Evolutionary conservation across 176 grass and related monocot genomes (phyloP).

Genomic region (Dendrocalamus sinicus): DNA sequence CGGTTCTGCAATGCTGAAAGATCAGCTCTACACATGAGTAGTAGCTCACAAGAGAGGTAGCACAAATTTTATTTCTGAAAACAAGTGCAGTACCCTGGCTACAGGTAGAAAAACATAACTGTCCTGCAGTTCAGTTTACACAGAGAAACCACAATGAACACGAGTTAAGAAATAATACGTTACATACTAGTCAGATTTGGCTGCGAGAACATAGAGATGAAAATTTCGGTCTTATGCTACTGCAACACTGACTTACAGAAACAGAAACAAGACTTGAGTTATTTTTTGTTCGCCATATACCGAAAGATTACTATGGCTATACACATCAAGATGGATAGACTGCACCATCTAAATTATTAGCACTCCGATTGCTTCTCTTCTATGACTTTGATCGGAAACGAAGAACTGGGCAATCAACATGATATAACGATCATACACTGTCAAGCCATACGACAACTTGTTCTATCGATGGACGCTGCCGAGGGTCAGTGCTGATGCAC

Average conservation of each 20-base stretch:
- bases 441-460: conserved; percentile 81
- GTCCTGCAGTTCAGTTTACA: not conserved
- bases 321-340: conserved; percentile 22
- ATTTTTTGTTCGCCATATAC: conserved; percentile 25
- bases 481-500: conserved; percentile 71
- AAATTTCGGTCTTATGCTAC: not conserved
- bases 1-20: too few species aligned
- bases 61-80: not conserved
- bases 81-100: not conserved
- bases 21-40: too few species aligned
- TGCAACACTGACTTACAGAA: conserved; percentile 8
- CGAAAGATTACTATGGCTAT: not conserved
- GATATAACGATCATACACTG: conserved; percentile 36
- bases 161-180: not conserved
- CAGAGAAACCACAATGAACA: not conserved
- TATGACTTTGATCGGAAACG: not conserved
- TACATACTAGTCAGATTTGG: not conserved
- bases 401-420: conserved; percentile 4
- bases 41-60: not conserved
- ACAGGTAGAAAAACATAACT: not conserved
- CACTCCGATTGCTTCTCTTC: conserved; percentile 33
- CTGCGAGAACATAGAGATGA: not conserved
- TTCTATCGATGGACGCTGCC: conserved; percentile 79
- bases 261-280: not conserved
- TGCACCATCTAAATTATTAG: conserved; percentile 11